Conservation (phyloP, 2,329 filamentous ascomycete species). For the Xylaria sp. region DNA sequence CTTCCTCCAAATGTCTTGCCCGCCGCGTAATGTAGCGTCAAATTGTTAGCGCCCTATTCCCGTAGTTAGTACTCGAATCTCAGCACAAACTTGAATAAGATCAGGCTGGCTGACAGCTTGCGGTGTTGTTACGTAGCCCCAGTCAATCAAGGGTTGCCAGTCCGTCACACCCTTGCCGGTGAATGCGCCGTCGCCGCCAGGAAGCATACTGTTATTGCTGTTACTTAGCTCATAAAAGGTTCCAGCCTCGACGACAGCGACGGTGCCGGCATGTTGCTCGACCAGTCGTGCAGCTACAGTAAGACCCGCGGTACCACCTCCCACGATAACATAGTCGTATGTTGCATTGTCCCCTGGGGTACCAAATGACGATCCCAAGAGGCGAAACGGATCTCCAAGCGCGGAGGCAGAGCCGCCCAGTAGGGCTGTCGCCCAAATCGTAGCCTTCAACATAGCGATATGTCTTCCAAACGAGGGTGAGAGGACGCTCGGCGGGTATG, state of each 20-base stretch:
- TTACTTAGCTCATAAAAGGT: slow-evolving; percentile 50
- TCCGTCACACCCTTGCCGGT: slow-evolving; percentile 37
- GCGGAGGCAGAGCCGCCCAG: slow-evolving; percentile 29
- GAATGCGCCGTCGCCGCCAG: slow-evolving; percentile 43
- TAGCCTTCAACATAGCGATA: slow-evolving; percentile 25
- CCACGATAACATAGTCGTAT: slow-evolving; percentile 49
- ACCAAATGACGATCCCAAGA: slow-evolving; percentile 38
- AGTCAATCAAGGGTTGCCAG: slow-evolving; percentile 44
- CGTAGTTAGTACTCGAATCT: slow-evolving; percentile 5
- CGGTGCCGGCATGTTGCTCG: slow-evolving; percentile 50
- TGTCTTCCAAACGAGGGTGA: slow-evolving; percentile 26
- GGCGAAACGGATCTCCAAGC: slow-evolving; percentile 31
- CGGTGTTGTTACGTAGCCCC: slow-evolving; percentile 47
- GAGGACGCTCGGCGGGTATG: slow-evolving; percentile 14
- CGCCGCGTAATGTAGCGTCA: slow-evolving; percentile 46
- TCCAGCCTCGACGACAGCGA: slow-evolving; percentile 56
- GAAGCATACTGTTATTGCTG: slow-evolving; percentile 41
- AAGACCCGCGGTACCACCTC: slow-evolving; percentile 56
- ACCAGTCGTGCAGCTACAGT: slow-evolving; percentile 51
- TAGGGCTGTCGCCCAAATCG: slow-evolving; percentile 32
- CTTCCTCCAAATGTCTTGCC: slow-evolving; percentile 49
- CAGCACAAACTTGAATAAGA: neutral
- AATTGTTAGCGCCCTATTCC: slow-evolving; percentile 36
- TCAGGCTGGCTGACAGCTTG: slow-evolving; percentile 38
- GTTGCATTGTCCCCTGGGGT: slow-evolving; percentile 39